Percentiles rank a stretch among this genome's conserved stretches.
phyloP scores from a whole-genome alignment of 768 basidiomycete genomes.

The Mycena alexandri region DNA sequence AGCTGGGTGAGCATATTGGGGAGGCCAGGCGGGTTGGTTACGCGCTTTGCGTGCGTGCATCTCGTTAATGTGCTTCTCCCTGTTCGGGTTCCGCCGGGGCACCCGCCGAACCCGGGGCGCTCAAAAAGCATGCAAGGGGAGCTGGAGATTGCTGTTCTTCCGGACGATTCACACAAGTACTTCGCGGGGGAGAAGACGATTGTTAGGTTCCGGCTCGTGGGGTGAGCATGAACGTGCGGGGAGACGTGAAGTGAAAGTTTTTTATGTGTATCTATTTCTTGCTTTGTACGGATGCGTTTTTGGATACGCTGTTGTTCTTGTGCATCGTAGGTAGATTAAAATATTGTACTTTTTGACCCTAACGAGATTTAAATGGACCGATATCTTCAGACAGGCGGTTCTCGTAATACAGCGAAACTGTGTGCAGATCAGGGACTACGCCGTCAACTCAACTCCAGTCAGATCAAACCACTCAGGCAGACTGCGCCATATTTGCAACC shows the following conservation, averaged over 20 bases:
- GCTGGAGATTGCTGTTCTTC: constrained; percentile 64
- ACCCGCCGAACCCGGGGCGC: constrained; percentile 35
- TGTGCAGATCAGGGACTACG: too few species aligned
- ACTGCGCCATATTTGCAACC: constrained; percentile 6
- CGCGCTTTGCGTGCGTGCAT: constrained; percentile 54
- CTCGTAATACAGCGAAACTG: too few species aligned
- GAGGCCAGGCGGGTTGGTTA: constrained; percentile 47
- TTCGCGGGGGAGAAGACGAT: constrained; percentile 69
- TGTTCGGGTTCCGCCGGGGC: constrained; percentile 23
- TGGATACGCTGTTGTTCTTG: constrained; percentile 11
- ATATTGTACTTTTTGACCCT: too few species aligned
- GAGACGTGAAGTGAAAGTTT: neutral
- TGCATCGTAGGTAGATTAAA: neutral
- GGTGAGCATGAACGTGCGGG: constrained; percentile 49
- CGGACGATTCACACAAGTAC: constrained; percentile 65
- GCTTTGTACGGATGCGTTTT: constrained; percentile 14
- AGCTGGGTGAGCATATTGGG: constrained; percentile 47
- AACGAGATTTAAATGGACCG: too few species aligned
- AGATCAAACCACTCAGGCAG: neutral
- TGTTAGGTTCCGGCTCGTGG: constrained; percentile 65
- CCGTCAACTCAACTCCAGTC: neutral
- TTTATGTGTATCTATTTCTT: constrained; percentile 24
- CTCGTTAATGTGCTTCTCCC: constrained; percentile 33
- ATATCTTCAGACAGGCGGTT: too few species aligned
- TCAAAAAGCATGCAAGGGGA: constrained; percentile 64